phyloP scores from a whole-genome alignment of 495 filamentous ascomycete species.

The Aspergillus mulundensis region DNA sequence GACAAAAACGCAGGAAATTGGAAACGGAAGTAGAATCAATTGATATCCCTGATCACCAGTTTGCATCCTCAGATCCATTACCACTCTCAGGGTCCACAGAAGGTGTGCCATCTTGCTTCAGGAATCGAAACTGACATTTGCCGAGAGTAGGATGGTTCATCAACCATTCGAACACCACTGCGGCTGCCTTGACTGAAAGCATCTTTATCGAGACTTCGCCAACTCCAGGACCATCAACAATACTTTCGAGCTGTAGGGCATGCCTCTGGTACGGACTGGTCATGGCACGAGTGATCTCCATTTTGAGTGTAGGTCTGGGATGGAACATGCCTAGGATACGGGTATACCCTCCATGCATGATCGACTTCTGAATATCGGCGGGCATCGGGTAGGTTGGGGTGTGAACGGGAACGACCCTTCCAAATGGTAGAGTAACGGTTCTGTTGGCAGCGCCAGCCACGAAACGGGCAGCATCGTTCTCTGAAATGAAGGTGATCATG shows the following conservation, averaged over 20 bases:
- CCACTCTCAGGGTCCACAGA: not conserved
- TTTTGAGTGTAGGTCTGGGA: not conserved
- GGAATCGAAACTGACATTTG: conserved; percentile 18
- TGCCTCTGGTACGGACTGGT: not conserved
- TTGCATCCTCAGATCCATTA: not conserved
- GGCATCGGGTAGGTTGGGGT: conserved; percentile 34
- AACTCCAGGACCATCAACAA: conserved; percentile 14
- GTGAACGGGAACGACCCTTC: conserved; percentile 22
- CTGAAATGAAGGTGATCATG: conserved; percentile 27
- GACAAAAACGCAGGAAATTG: not conserved
- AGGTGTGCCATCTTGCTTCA: conserved; percentile 7
- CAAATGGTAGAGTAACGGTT: conserved; percentile 3
- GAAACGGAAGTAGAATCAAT: not conserved
- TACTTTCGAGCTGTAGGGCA: conserved; percentile 18
- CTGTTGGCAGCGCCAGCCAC: not conserved
- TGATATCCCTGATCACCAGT: not conserved
- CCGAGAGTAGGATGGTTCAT: conserved; percentile 8
- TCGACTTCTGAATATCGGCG: conserved; percentile 14
- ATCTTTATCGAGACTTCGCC: conserved; percentile 24
- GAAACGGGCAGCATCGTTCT: conserved; percentile 23
- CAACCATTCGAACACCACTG: conserved; percentile 16
- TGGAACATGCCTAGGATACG: conserved; percentile 23
- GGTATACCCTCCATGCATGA: conserved; percentile 24
- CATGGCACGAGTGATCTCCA: conserved; percentile 14
- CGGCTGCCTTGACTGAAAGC: conserved; percentile 28